Conservation (phyloP, 2,329 filamentous ascomycete genomes). For the Fusarium succisae region DNA sequence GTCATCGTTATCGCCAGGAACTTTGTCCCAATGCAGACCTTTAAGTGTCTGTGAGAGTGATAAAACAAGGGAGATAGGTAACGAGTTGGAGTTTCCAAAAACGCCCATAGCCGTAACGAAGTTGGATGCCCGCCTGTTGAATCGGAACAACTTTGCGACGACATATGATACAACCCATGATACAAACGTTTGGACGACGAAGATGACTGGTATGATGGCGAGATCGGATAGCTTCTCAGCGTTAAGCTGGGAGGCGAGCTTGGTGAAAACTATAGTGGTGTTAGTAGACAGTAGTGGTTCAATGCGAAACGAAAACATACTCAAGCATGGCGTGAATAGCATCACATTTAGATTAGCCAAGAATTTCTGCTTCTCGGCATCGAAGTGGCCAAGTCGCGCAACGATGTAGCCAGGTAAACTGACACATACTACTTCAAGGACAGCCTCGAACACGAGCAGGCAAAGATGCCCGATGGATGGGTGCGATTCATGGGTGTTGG, state of each 20-base stretch:
- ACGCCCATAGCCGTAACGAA: slow-evolving; percentile 97
- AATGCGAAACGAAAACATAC: slow-evolving; percentile 56
- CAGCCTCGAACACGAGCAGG: slow-evolving; percentile 91
- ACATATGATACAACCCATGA: slow-evolving; percentile 80
- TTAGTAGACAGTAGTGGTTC: slow-evolving; percentile 31
- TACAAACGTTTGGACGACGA: slow-evolving; percentile 84
- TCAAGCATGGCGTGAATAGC: slow-evolving; percentile 95
- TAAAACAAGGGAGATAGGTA: slow-evolving; percentile 94
- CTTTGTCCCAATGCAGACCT: slow-evolving; percentile 91
- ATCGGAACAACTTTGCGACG: slow-evolving; percentile 79
- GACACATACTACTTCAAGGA: slow-evolving; percentile 94
- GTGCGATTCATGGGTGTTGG: slow-evolving; percentile 62
- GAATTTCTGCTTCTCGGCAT: slow-evolving; percentile 95
- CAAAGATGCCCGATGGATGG: slow-evolving; percentile 75
- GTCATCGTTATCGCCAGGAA: slow-evolving; percentile 92
- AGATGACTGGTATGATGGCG: slow-evolving; percentile 94
- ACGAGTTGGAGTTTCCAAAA: slow-evolving; percentile 97
- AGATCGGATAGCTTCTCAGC: slow-evolving; percentile 90
- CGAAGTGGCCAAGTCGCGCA: slow-evolving; percentile 89
- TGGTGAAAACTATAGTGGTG: slow-evolving; percentile 80
- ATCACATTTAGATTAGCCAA: slow-evolving; percentile 95
- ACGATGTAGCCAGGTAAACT: slow-evolving; percentile 94
- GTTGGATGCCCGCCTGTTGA: slow-evolving; percentile 87
- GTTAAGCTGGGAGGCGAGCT: slow-evolving; percentile 92
- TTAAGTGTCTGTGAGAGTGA: slow-evolving; percentile 92